phyloP scores from a whole-genome alignment of 306 rosid species.

The Luffa acutangula region DNA sequence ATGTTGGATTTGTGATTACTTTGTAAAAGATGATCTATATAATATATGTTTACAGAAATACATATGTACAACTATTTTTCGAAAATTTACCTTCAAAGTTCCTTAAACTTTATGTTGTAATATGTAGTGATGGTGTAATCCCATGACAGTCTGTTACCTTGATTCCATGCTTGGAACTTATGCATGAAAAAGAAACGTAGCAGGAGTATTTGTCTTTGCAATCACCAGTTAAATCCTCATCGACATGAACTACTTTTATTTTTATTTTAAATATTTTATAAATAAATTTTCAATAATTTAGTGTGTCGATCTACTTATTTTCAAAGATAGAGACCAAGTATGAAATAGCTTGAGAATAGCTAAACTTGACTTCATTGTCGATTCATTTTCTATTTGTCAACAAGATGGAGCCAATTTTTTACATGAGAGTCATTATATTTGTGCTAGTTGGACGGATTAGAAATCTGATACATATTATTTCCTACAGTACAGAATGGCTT shows the following conservation, averaged over 20 bases:
- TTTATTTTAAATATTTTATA: neutral
- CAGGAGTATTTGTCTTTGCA: neutral
- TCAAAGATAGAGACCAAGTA: neutral
- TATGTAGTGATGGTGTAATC: neutral
- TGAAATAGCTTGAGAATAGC: neutral
- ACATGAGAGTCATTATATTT: neutral
- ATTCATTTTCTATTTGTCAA: neutral
- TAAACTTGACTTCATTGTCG: neutral
- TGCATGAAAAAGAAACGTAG: neutral
- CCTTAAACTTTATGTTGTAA: neutral
- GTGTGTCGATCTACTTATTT: neutral
- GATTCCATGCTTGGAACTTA: neutral
- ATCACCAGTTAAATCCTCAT: neutral
- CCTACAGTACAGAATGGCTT: slow-evolving; percentile 71
- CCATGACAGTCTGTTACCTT: neutral
- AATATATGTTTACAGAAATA: no score
- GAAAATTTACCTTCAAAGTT: neutral
- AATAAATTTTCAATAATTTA: neutral
- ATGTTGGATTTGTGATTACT: neutral
- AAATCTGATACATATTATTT: slow-evolving; percentile 12
- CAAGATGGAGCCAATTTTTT: neutral
- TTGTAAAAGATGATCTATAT: no score
- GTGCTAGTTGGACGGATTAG: neutral
- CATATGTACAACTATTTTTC: no score
- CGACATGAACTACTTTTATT: neutral